Conservation (phyloP, 2,329 filamentous ascomycete genomes). For the Venturia pyrina region DNA sequence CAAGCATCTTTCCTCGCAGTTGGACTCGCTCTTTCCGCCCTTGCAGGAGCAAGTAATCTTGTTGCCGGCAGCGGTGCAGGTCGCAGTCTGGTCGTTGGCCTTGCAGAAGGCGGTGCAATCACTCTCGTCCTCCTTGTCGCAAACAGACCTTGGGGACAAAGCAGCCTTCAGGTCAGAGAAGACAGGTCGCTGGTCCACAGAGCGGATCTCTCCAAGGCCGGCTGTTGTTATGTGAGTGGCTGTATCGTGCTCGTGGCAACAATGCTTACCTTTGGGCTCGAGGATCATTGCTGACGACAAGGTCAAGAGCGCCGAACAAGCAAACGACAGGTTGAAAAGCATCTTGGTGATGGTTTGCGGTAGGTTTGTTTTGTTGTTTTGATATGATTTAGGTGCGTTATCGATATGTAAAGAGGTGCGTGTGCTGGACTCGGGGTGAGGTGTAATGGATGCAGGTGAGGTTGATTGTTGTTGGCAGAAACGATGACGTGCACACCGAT, state of each 20-base stretch:
- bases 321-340: background rate
- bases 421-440: background rate
- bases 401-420: background rate
- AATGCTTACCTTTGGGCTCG: conserved; percentile 7
- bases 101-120: conserved; percentile 12
- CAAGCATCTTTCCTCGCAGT: conserved; percentile 10
- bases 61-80: conserved; percentile 4
- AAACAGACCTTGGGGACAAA: background rate
- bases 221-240: background rate
- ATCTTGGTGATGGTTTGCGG: conserved; percentile 1
- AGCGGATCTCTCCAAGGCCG: background rate
- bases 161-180: background rate
- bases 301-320: background rate
- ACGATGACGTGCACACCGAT: background rate
- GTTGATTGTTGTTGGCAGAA: background rate
- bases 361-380: background rate
- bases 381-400: background rate
- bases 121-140: conserved; percentile 10
- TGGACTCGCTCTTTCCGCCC: conserved; percentile 11
- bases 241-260: background rate
- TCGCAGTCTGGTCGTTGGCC: conserved; percentile 1
- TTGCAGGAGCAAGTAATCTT: conserved; percentile 10
- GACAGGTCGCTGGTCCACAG: background rate
- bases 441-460: too few relatives aligned
- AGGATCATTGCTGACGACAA: conserved; percentile 10